Evolutionary conservation across 345 rosid genomes (phyloP), one percentile per base, ranked within the genome.

Genomic region (Brassica incana): DNA sequence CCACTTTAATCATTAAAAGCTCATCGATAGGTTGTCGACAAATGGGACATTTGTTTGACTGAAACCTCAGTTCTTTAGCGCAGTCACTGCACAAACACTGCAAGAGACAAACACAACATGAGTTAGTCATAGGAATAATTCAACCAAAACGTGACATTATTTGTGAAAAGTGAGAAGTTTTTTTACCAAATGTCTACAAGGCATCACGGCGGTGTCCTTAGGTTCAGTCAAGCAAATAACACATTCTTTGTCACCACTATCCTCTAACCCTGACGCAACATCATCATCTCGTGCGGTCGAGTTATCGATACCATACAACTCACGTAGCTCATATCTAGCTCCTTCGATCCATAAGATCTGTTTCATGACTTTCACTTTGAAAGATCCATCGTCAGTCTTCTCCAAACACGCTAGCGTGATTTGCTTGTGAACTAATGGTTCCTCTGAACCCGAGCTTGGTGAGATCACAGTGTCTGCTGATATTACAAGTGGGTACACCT

Each of bases 201-300:
- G 98, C 75, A 93, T 77, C 6, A 87, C 89, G 29, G 95, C 95
- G 1, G 97, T 93, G 85, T 91, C 90, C 88, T 91, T 90, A 16
- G 91, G 91, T 84, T 91, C 95, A 59, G 91, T 88, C 97, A 93
- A 87, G 94, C 98, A 93, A 69, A 93, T 91, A 64, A 91, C 98
- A 68, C 98, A 93, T 71, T 93, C 97, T 81, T 91, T 88, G 83
- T 86, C 97, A 74, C 83, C 92, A 45, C 62, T 81, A 69, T 90
- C 92, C 63, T 85, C 84, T 20, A 20, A 86, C 61, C 82, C 88
- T 61, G 85, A 88, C 5, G 83, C 83, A 35, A 84, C 66, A 69
- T 20, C 66, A 69, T 20, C 45, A 48, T 69, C 77, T 67, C 72
- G 69, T 27, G 36, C 29, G 23, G 82, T 77, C 9, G 90, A 85